These are phyloP conservation scores for Pouteria glomerata DNA, from an alignment of 148 eudicot genomes.

Conservation along the genomic window DNA sequence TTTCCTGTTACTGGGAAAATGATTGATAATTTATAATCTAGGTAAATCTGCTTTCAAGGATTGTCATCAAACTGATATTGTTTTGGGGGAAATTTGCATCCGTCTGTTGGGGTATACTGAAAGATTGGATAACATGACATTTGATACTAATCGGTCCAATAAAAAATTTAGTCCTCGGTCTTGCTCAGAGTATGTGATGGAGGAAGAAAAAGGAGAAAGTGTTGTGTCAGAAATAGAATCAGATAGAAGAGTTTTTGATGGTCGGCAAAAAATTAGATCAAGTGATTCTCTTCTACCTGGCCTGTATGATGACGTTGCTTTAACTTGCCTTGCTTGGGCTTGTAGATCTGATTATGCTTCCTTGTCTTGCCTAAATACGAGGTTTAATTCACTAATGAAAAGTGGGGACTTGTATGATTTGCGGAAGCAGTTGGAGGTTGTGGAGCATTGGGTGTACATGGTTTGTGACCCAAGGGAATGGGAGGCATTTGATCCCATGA, in stretches of 20 bases:
- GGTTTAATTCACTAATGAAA: conserved; percentile 27
- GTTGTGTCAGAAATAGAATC: conserved; percentile 13
- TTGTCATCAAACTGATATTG: not conserved
- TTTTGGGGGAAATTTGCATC: conserved; percentile 3
- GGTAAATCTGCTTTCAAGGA: not conserved
- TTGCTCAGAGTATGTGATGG: conserved; percentile 8
- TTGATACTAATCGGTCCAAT: conserved; percentile 18
- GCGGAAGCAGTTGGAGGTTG: conserved; percentile 24
- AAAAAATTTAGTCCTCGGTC: not conserved
- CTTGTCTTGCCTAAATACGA: conserved; percentile 23
- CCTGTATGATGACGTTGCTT: conserved; percentile 32
- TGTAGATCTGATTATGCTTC: conserved; percentile 34
- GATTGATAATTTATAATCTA: not conserved
- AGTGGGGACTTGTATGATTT: conserved; percentile 33
- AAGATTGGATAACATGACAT: conserved; percentile 12
- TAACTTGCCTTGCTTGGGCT: conserved; percentile 30
- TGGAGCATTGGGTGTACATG: conserved; percentile 43
- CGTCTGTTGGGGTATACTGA: not conserved
- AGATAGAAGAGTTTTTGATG: conserved; percentile 17
- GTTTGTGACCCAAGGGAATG: conserved; percentile 39
- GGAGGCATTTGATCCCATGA: conserved; percentile 33
- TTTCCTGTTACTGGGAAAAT: conserved; percentile 8
- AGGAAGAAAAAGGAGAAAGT: conserved; percentile 14
- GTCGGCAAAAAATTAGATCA: conserved; percentile 10
- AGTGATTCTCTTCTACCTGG: conserved; percentile 31